Evolutionary conservation across 2,329 filamentous ascomycete species (phyloP).

Genomic region (Scedosporium aurantiacum): DNA sequence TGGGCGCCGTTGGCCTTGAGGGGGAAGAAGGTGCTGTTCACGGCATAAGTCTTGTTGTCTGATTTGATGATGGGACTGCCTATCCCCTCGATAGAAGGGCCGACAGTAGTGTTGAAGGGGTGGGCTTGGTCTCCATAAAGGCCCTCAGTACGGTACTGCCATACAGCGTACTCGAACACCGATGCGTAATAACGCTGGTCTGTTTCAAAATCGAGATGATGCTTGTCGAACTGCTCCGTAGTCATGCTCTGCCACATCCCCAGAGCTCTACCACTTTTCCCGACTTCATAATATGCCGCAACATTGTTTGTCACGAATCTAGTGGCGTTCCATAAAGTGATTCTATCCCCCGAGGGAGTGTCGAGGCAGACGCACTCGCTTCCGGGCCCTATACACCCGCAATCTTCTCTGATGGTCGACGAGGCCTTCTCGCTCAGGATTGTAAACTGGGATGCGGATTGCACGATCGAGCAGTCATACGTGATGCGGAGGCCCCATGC

Average conservation of each 20-base stretch:
- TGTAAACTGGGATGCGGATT: slow-evolving; percentile 8
- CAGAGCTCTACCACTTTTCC: background rate
- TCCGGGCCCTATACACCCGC: background rate
- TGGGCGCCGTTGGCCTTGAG: background rate
- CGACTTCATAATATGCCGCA: background rate
- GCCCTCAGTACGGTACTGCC: background rate
- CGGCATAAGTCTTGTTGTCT: background rate
- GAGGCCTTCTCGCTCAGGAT: slow-evolving; percentile 7
- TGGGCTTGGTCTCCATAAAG: background rate
- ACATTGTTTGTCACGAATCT: background rate
- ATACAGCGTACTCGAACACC: background rate
- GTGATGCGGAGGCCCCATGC: slow-evolving; percentile 10
- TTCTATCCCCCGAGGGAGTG: background rate
- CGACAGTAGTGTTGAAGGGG: background rate
- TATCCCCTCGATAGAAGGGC: background rate
- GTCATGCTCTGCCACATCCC: too few relatives aligned
- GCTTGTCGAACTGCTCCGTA: background rate
- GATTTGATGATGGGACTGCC: background rate
- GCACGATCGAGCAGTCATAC: slow-evolving; percentile 10
- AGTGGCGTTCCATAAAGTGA: background rate
- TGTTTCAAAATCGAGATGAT: background rate
- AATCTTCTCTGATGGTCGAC: background rate
- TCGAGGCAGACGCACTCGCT: background rate
- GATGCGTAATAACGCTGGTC: background rate
- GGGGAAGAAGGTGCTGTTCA: background rate